Percentiles rank a stretch among this genome's conserved stretches.
phyloP scores from a whole-genome alignment of 1,284 basidiomycete species.

The Dichomitus squalens region DNA sequence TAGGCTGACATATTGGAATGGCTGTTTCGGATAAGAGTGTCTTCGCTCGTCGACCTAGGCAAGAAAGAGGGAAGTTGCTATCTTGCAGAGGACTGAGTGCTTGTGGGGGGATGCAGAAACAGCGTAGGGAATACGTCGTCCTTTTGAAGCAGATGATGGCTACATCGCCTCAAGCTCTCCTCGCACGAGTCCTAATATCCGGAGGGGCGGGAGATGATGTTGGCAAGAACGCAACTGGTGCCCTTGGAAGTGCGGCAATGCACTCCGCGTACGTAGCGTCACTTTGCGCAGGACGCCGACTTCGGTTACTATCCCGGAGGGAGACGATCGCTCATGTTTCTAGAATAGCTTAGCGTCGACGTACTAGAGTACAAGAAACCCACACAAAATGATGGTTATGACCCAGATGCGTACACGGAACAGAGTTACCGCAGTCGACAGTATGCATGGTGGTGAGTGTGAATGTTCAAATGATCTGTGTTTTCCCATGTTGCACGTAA shows the following conservation, averaged over 20 bases:
- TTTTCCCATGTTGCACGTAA: too few relatives aligned
- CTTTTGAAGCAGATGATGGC: not conserved
- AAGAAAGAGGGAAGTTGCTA: not conserved
- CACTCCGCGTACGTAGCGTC: not conserved
- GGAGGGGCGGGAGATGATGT: not conserved
- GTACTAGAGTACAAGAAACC: not conserved
- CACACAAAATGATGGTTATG: not conserved
- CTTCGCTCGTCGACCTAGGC: too few relatives aligned
- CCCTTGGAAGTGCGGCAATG: not conserved
- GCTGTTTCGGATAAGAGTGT: too few relatives aligned
- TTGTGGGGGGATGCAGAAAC: not conserved
- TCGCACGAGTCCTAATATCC: not conserved
- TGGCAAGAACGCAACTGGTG: too few relatives aligned
- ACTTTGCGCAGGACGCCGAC: not conserved
- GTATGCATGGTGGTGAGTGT: too few relatives aligned
- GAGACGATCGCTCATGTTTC: not conserved
- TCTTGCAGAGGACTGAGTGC: not conserved
- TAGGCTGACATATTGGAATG: too few relatives aligned
- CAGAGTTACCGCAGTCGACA: too few relatives aligned
- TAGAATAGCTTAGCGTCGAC: not conserved
- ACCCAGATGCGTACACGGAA: not conserved
- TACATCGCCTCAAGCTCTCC: not conserved
- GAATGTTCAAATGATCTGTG: too few relatives aligned
- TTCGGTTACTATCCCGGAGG: not conserved
- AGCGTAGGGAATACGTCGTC: too few relatives aligned